phyloP scores from a whole-genome alignment of 306 rosid genomes.

The Sphenostylis stenocarpa region DNA sequence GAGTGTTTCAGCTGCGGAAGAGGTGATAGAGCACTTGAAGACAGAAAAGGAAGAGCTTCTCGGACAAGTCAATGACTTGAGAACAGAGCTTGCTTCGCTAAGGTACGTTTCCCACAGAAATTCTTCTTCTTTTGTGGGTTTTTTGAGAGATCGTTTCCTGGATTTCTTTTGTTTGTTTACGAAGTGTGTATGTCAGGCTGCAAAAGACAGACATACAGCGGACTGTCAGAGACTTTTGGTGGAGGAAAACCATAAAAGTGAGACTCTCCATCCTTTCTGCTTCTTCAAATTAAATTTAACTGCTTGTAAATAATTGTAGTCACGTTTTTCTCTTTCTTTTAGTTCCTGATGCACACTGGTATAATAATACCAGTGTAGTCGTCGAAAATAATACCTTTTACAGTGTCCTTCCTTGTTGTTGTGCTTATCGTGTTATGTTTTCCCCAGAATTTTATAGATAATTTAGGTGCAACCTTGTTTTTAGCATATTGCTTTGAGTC shows the following conservation, averaged over 20 bases:
- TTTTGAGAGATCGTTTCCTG: neutral
- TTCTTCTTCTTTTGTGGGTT: neutral
- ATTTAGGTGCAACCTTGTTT: neutral
- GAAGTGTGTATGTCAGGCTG: constrained; percentile 49
- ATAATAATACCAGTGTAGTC: neutral
- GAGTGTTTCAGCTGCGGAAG: constrained; percentile 68
- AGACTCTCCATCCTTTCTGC: constrained; percentile 29
- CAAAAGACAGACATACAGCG: constrained; percentile 48
- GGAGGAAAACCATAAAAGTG: constrained; percentile 72
- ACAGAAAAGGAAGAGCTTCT: constrained; percentile 59
- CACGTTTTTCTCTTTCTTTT: no score
- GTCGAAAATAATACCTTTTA: neutral
- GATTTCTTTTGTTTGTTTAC: neutral
- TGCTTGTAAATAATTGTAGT: neutral
- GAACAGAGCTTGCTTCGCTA: constrained; percentile 56
- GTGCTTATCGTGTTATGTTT: no score
- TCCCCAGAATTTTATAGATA: neutral
- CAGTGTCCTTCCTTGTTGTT: no score
- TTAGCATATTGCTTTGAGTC: neutral
- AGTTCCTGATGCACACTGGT: neutral
- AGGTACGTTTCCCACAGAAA: constrained; percentile 51
- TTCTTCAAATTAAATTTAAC: neutral
- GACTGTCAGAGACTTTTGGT: constrained; percentile 54
- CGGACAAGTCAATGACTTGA: constrained; percentile 60
- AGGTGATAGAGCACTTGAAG: constrained; percentile 63